These are phyloP conservation scores for Cryptococcus sp. DNA, from an alignment of 1,284 basidiomycete species.

Conservation along the genomic window DNA sequence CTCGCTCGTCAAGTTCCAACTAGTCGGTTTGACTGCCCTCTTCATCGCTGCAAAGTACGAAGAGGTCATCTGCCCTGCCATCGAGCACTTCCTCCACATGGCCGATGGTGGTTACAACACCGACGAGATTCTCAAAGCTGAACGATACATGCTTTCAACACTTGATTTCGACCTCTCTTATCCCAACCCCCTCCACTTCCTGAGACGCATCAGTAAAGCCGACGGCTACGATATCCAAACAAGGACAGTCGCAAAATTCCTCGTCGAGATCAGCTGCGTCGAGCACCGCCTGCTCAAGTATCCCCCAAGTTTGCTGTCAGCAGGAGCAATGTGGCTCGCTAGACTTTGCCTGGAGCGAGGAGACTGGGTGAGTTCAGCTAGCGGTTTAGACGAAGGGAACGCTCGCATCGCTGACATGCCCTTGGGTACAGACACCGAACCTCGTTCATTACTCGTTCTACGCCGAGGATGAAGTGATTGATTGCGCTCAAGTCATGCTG, in stretches of 20 bases:
- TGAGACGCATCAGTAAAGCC: constrained; percentile 90
- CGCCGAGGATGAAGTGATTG: constrained; percentile 77
- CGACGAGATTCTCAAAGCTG: constrained; percentile 87
- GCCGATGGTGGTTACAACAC: constrained; percentile 85
- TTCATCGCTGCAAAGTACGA: constrained; percentile 96
- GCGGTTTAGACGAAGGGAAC: constrained; percentile 2
- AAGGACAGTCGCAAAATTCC: constrained; percentile 88
- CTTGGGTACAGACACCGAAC: constrained; percentile 67
- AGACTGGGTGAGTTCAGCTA: constrained; percentile 69
- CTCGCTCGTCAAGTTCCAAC: constrained; percentile 88
- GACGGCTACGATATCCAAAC: constrained; percentile 92
- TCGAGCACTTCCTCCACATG: constrained; percentile 83
- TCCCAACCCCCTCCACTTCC: constrained; percentile 91
- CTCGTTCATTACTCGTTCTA: constrained; percentile 91
- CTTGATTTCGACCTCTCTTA: constrained; percentile 90
- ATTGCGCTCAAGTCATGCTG: constrained; percentile 89
- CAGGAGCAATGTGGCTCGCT: constrained; percentile 89
- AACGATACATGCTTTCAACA: constrained; percentile 88
- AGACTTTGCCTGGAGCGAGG: constrained; percentile 78
- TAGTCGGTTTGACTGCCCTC: constrained; percentile 91
- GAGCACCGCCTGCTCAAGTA: constrained; percentile 82
- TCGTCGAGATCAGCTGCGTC: constrained; percentile 85
- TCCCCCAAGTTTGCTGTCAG: constrained; percentile 83
- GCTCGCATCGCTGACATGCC: neutral
- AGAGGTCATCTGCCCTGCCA: constrained; percentile 89